Evolutionary conservation across 2,329 filamentous ascomycete genomes (phyloP), one percentile per base, ranked within the genome.

Genomic region (Colletotrichum incanum): DNA sequence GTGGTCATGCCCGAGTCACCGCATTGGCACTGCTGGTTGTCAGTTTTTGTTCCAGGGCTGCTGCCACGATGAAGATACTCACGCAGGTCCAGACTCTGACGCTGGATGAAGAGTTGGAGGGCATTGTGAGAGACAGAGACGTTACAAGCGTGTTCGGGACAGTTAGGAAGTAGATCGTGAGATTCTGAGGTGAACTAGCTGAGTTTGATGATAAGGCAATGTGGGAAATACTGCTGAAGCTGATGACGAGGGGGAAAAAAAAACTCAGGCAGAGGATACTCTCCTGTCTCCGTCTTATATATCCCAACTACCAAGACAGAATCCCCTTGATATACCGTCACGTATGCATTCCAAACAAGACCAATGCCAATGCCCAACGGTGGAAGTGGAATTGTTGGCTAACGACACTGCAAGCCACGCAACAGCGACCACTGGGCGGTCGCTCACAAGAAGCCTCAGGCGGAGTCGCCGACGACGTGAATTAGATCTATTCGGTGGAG

Each of bases 1-100:
- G 14, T 49, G 43, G 43, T 54, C 71, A 73, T 73, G 7, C 71
- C 71, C 12, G 71, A 50, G 58, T 73, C 67, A 14, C 70, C 70
- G 8, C 70, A 72, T 16, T 65, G 28, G 47, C 70, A 72, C 70
- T 72, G 2, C 5, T 23, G 5, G 20, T 28, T 26, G 41, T 73
- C 11, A 73, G 54, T 31, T 20, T 5, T 12, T 31, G n/a, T 18
- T 55, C 16, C 11, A 37, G n/a, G 3, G 12, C 5, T 34, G n/a
- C n/a, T 16, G 4, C 14, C 1, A 9, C 11, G 8, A 34, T 28
- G 23, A 3, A 28, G 28, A 20, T 5, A 61, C 71, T 62, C 59
- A 71, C 71, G 16, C 71, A 73, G 8, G 71, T 73, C 71, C 71
- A 73, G 20, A 37, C 28, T 7, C 2, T 9, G 7, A 71, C 31